A percentile compares a stretch with the other conserved stretches of the same genome.
Conservation (phyloP, 2,329 filamentous ascomycete species). For the Sarocladiaceae sp. region DNA sequence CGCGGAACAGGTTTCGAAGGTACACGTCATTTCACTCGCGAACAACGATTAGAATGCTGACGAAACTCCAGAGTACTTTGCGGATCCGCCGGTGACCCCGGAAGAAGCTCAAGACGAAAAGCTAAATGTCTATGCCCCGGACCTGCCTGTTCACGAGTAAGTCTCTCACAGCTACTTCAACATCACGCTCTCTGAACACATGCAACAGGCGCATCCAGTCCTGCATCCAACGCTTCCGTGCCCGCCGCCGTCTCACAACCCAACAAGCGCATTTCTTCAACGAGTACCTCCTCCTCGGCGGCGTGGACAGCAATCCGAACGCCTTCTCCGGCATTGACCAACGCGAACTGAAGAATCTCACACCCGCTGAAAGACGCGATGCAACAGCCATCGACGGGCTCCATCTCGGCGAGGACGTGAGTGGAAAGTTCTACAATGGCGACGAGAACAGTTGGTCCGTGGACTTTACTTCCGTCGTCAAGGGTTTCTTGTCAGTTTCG, state of each 20-base stretch:
- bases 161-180: not conserved
- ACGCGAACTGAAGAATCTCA: slow-evolving; percentile 50
- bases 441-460: slow-evolving; percentile 60
- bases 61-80: slow-evolving; percentile 57
- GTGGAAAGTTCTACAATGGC: slow-evolving; percentile 45
- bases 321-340: slow-evolving; percentile 59
- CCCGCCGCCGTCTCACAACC: slow-evolving; percentile 67
- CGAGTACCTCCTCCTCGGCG: slow-evolving; percentile 79
- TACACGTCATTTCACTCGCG: too few relatives aligned
- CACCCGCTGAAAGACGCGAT: slow-evolving; percentile 56
- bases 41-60: slow-evolving; percentile 1
- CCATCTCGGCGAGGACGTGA: slow-evolving; percentile 32
- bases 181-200: slow-evolving; percentile 1
- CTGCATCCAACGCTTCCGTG: slow-evolving; percentile 77
- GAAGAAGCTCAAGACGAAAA: slow-evolving; percentile 62
- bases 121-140: slow-evolving; percentile 62
- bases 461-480: slow-evolving; percentile 74
- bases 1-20: slow-evolving; percentile 67
- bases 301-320: slow-evolving; percentile 55
- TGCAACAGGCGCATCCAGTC: slow-evolving; percentile 68
- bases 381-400: slow-evolving; percentile 60
- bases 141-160: slow-evolving; percentile 57
- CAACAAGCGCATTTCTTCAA: slow-evolving; percentile 63
- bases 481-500: slow-evolving; percentile 68
- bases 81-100: slow-evolving; percentile 74